Conservation (phyloP, 2,329 filamentous ascomycete species). For the Fonsecaea nubica region DNA sequence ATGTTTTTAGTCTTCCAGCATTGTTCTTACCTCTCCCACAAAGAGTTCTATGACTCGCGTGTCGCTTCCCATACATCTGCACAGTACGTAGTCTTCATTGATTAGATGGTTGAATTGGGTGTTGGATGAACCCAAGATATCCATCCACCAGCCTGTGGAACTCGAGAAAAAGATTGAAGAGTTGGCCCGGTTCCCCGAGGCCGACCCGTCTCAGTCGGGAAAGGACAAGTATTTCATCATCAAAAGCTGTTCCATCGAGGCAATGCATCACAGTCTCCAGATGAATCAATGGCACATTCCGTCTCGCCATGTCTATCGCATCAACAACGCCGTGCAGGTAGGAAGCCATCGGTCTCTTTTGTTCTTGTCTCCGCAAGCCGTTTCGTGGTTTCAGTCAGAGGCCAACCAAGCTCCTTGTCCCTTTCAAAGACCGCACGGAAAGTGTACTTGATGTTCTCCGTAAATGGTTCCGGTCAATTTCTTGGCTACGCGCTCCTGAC, state of each 20-base stretch:
- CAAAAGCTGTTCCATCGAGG: conserved; percentile 29
- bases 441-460: conserved; percentile 30
- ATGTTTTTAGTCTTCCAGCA: background rate
- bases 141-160: conserved; percentile 5
- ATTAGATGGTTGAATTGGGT: background rate
- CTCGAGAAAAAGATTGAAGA: conserved; percentile 21
- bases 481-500: conserved; percentile 21
- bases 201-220: conserved; percentile 18
- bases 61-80: conserved; percentile 1
- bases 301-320: conserved; percentile 22
- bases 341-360: conserved; percentile 1
- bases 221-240: conserved; percentile 31
- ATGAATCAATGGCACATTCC: conserved; percentile 26
- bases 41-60: background rate
- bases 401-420: background rate
- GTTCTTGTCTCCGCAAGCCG: background rate
- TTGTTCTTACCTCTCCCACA: background rate
- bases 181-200: conserved; percentile 24
- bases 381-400: background rate
- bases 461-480: conserved; percentile 29
- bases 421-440: conserved; percentile 18
- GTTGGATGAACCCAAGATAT: background rate
- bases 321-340: conserved; percentile 30
- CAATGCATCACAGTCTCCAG: conserved; percentile 27
- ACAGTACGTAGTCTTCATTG: background rate